A percentile compares a stretch with the other conserved stretches of the same genome.
These are phyloP conservation scores for Mycena galopus DNA, from an alignment of 768 basidiomycete species.

Conservation along the genomic window DNA sequence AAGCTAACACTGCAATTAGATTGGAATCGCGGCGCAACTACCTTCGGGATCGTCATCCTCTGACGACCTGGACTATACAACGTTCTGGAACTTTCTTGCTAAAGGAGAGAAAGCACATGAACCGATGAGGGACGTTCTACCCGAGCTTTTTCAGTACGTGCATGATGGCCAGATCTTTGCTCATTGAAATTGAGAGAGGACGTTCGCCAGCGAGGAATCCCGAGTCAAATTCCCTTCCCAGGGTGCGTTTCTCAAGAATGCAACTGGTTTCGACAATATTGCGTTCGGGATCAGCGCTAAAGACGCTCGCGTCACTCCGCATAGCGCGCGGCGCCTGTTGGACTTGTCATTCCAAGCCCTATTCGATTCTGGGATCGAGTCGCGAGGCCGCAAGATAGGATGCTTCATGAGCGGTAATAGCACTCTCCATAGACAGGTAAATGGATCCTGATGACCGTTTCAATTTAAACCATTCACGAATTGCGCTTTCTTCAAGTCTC, in stretches of 20 bases:
- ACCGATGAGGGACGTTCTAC: not conserved
- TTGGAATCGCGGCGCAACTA: no score
- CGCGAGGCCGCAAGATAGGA: conserved; percentile 1
- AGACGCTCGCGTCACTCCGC: conserved; percentile 11
- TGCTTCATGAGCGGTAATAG: conserved; percentile 20
- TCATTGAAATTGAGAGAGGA: not conserved
- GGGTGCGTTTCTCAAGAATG: conserved; percentile 16
- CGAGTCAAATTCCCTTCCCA: not conserved
- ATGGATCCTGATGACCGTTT: not conserved
- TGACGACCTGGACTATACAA: conserved; percentile 7
- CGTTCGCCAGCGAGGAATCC: not conserved
- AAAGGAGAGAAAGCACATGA: conserved; percentile 4
- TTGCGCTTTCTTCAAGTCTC: not conserved
- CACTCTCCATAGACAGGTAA: not conserved
- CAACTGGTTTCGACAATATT: conserved; percentile 10
- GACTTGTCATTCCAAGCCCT: conserved; percentile 23
- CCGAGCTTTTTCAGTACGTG: conserved; percentile 3
- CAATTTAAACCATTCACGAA: no score
- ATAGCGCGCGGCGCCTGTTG: conserved; percentile 11
- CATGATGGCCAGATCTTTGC: not conserved
- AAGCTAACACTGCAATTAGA: not conserved
- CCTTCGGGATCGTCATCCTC: not conserved
- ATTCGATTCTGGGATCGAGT: conserved; percentile 16
- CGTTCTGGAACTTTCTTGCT: conserved; percentile 18
- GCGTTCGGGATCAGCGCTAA: conserved; percentile 9